Evolutionary conservation across 495 filamentous ascomycete genomes (phyloP), one percentile per base, ranked within the genome.

Genomic region (Collariella sp.): DNA sequence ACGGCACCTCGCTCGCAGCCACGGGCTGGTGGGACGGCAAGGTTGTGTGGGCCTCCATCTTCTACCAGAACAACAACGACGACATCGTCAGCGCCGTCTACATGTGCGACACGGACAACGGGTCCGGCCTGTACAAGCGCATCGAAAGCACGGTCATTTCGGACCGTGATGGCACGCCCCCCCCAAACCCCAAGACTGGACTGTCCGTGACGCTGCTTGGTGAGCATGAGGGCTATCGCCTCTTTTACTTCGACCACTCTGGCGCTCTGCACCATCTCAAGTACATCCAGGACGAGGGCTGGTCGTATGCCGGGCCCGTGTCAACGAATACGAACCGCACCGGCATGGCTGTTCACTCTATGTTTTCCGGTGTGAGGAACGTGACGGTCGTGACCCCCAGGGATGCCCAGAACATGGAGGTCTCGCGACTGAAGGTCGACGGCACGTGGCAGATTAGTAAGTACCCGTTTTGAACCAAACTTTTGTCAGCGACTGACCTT

Each of bases 21-120:
- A 46, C 62, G 0, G 65, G 65, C 20, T 67, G 65, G 65, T 57
- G 46, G 33, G 60, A 65, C 23, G 38, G 31, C 16, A 60, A 55
- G 2, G 61, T 51, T 5, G 50, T 53, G 5, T 58, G 38, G 60
- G 56, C 62, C 7, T 65, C 62, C 1, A 51, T 67, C 7, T 67
- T 67, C 56, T 67, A 65, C 55, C 50, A 65, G 46, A 58, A 63
- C 40, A 58, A 58, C 38, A 62, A 62, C 58, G 56, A 67, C 36
- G 52, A 63, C 11, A 63, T 67, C 29, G 58, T 67, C 60, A 62
- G 60, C 52, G 49, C 65, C 44, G 35, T 67, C 7, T 50, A 63
- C 47, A 56, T 55, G 54, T 67, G 65, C 52, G 54, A 67, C 45
- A 54, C 38, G 26, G 58, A n/a, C n/a, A n/a, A n/a, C n/a, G n/a